Conservation (phyloP, 2,329 filamentous ascomycete species). For the Botryotinia convoluta region DNA sequence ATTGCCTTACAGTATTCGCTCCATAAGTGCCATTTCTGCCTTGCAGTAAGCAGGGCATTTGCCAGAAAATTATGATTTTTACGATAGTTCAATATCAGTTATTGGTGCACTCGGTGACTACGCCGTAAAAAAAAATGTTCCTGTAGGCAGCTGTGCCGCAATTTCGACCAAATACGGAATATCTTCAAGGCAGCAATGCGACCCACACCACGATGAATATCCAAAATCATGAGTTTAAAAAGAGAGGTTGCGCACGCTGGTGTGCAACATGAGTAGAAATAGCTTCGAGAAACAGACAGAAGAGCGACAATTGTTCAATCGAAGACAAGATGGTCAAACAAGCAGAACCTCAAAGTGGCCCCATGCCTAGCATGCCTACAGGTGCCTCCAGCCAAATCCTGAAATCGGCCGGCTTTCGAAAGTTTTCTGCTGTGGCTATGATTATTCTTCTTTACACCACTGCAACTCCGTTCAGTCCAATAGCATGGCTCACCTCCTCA, state of each 20-base stretch:
- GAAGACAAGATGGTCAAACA: constrained; percentile 13
- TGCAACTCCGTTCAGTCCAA: constrained; percentile 28
- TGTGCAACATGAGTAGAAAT: neutral
- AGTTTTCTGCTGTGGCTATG: constrained; percentile 4
- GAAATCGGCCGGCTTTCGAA: constrained; percentile 10
- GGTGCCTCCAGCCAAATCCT: neutral
- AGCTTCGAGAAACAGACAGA: neutral
- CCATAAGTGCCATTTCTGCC: neutral
- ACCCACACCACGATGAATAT: neutral
- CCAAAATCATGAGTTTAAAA: neutral
- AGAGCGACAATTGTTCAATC: neutral
- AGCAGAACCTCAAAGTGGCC: constrained; percentile 10
- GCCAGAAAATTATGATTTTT: neutral
- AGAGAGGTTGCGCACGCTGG: neutral
- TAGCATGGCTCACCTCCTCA: constrained; percentile 25
- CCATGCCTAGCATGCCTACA: constrained; percentile 11
- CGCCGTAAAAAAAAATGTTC: neutral
- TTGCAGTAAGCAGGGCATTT: neutral
- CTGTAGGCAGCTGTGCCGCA: constrained; percentile 1
- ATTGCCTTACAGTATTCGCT: neutral
- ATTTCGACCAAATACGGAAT: neutral
- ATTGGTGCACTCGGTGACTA: neutral
- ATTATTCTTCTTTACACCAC: constrained; percentile 25
- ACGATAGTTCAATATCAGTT: neutral
- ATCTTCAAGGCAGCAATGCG: neutral